Conservation (phyloP, 805 yeast genomes). For the Metschnikowia rubicola region DNA sequence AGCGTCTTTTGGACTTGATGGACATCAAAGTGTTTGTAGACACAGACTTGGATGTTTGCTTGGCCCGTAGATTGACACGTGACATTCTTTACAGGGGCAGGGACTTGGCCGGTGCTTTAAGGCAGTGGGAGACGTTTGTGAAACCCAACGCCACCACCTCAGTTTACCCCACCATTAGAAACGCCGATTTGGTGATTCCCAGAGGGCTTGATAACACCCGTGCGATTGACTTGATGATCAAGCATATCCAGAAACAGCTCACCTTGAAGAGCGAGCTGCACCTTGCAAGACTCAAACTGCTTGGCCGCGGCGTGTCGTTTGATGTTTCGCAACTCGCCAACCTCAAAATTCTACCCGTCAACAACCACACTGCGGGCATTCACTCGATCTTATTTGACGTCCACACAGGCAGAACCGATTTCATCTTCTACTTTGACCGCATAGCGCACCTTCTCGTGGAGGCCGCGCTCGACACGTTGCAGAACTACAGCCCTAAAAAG, state of each 20-base stretch:
- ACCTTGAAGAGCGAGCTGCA: slow-evolving; percentile 63
- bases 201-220: slow-evolving; percentile 78
- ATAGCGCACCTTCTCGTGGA: slow-evolving; percentile 70
- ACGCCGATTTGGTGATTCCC: slow-evolving; percentile 88
- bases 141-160: slow-evolving; percentile 84
- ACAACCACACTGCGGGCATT: slow-evolving; percentile 69
- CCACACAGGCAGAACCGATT: slow-evolving; percentile 63
- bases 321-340: slow-evolving; percentile 26
- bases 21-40: slow-evolving; percentile 89
- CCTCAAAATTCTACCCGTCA: slow-evolving; percentile 40
- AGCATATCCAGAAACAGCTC: slow-evolving; percentile 74
- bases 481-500: slow-evolving; percentile 26
- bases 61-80: slow-evolving; percentile 81
- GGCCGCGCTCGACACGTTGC: slow-evolving; percentile 59
- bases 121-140: slow-evolving; percentile 88
- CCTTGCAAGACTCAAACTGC: slow-evolving; percentile 53
- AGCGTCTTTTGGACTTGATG: slow-evolving; percentile 66
- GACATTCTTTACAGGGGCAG: slow-evolving; percentile 86
- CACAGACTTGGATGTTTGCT: slow-evolving; percentile 88
- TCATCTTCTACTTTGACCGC: slow-evolving; percentile 82
- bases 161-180: slow-evolving; percentile 70
- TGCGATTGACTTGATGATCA: slow-evolving; percentile 76
- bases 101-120: slow-evolving; percentile 74
- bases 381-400: slow-evolving; percentile 64
- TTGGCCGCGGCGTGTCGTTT: slow-evolving; percentile 46